phyloP scores from a whole-genome alignment of 2,329 filamentous ascomycete species.

The Apiospora phragmitis region DNA sequence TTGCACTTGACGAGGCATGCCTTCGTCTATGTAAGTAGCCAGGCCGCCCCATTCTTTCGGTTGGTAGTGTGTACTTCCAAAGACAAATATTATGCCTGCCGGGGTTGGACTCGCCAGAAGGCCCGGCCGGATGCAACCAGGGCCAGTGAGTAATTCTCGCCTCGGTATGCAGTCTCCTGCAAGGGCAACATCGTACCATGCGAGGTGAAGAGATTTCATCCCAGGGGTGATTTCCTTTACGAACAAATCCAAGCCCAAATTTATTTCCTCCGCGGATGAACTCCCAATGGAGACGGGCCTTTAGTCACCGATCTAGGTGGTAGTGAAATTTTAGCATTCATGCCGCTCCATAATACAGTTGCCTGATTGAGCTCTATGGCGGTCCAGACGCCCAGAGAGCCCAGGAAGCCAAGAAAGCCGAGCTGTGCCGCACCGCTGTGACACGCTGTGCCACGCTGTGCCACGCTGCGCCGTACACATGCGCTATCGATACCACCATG shows the following conservation, averaged over 20 bases:
- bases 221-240: no score
- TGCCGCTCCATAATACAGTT: background rate
- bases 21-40: background rate
- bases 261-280: background rate
- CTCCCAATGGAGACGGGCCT: background rate
- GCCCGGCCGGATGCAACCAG: background rate
- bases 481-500: background rate
- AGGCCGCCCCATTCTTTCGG: background rate
- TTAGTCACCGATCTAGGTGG: background rate
- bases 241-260: no score
- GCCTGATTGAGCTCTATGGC: background rate
- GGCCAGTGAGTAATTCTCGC: background rate
- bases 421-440: background rate
- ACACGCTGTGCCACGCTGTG: background rate
- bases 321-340: background rate
- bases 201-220: background rate
- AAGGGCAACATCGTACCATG: background rate
- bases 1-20: background rate
- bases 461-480: background rate
- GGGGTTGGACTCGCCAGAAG: background rate
- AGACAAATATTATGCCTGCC: background rate
- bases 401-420: background rate
- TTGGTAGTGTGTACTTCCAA: background rate
- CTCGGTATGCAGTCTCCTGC: background rate
- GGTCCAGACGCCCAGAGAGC: background rate